phyloP scores from a whole-genome alignment of 2,329 filamentous ascomycete species.

The Beauveria sp. region DNA sequence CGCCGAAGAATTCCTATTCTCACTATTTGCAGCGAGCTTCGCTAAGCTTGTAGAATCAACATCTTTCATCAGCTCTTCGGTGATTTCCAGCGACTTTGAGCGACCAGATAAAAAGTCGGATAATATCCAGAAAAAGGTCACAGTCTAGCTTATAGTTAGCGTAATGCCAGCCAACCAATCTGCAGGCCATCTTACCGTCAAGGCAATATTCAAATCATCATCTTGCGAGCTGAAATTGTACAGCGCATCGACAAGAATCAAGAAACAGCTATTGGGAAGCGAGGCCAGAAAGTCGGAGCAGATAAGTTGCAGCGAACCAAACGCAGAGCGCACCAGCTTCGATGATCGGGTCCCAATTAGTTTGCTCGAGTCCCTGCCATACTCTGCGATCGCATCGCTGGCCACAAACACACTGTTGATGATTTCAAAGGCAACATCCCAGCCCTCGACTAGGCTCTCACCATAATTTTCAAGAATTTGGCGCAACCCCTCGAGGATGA shows the following conservation, averaged over 20 bases:
- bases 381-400: slow-evolving; percentile 27
- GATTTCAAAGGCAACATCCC: slow-evolving; percentile 79
- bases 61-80: slow-evolving; percentile 45
- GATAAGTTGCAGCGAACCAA: slow-evolving; percentile 82
- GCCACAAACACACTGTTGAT: slow-evolving; percentile 71
- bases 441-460: slow-evolving; percentile 73
- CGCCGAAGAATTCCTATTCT: slow-evolving; percentile 55
- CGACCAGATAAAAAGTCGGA: slow-evolving; percentile 74
- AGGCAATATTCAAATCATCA: slow-evolving; percentile 88
- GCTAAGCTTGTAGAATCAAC: slow-evolving; percentile 44
- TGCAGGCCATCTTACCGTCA: slow-evolving; percentile 56
- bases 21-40: slow-evolving; percentile 50
- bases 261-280: slow-evolving; percentile 62
- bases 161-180: slow-evolving; percentile 2
- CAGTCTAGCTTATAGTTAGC: slow-evolving; percentile 47
- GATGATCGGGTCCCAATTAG: slow-evolving; percentile 52
- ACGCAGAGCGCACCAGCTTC: slow-evolving; percentile 76
- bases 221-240: slow-evolving; percentile 83
- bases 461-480: slow-evolving; percentile 81
- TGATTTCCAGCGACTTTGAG: slow-evolving; percentile 50
- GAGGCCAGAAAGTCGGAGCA: slow-evolving; percentile 88
- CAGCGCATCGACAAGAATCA: slow-evolving; percentile 76
- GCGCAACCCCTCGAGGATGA: slow-evolving; percentile 72
- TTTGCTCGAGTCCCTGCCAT: slow-evolving; percentile 17
- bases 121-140: slow-evolving; percentile 93